Conservation (phyloP, 2,329 filamentous ascomycete species). For the Pseudofabraea citricarpa region DNA sequence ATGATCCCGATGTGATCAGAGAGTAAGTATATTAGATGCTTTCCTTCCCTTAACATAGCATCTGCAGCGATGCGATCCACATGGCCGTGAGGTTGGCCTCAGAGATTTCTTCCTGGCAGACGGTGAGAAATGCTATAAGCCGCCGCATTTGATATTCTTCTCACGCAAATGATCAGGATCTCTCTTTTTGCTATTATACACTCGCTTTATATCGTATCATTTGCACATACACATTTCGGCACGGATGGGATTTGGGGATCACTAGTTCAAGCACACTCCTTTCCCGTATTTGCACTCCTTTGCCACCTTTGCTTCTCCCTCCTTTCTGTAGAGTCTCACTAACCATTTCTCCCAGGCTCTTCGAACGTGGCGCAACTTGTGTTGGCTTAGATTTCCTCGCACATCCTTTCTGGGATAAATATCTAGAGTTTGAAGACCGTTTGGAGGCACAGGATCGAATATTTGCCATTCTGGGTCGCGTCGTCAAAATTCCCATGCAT, state of each 20-base stretch:
- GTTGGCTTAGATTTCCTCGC: constrained; percentile 92
- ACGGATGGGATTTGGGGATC: constrained; percentile 40
- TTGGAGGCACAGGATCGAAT: constrained; percentile 80
- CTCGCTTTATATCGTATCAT: constrained; percentile 36
- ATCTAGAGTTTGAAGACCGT: constrained; percentile 93
- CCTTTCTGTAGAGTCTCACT: constrained; percentile 6
- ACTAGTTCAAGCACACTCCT: constrained; percentile 49
- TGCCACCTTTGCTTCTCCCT: constrained; percentile 30
- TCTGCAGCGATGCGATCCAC: constrained; percentile 31
- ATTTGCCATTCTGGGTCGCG: constrained; percentile 74
- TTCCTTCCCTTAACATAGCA: constrained; percentile 61
- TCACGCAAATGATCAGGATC: constrained; percentile 62
- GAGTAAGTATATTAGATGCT: constrained; percentile 85
- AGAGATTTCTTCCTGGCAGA: constrained; percentile 41
- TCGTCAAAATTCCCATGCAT: constrained; percentile 89
- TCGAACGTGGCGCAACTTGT: constrained; percentile 79
- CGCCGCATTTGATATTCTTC: constrained; percentile 54
- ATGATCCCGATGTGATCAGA: constrained; percentile 92
- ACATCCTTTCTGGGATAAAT: constrained; percentile 98
- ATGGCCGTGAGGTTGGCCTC: constrained; percentile 16
- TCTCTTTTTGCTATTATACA: constrained; percentile 44
- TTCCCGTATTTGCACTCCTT: constrained; percentile 58
- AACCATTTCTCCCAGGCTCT: constrained; percentile 56
- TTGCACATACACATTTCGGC: constrained; percentile 28
- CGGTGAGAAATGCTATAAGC: constrained; percentile 70